phyloP scores from a whole-genome alignment of 2,329 filamentous ascomycete genomes.

The Dryadomyces quercus-mongolicae region DNA sequence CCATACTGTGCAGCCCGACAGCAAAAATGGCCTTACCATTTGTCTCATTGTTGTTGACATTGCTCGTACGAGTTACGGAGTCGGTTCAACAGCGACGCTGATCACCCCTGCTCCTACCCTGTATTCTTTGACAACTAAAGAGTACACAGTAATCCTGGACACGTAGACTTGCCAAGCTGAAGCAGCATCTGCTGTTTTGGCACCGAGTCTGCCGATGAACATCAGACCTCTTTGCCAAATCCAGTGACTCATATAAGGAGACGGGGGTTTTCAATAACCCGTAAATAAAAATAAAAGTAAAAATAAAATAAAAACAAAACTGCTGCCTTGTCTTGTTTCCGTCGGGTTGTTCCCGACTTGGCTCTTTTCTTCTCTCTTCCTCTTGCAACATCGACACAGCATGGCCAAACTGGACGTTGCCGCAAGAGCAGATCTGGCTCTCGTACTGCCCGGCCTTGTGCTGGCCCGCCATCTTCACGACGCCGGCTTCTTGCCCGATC shows the following conservation, averaged over 20 bases:
- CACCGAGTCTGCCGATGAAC: background rate
- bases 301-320: too few relatives aligned
- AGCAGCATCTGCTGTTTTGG: background rate
- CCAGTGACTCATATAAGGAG: background rate
- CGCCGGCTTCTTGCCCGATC: background rate
- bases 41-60: too few relatives aligned
- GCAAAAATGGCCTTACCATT: too few relatives aligned
- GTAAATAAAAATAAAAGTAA: too few relatives aligned
- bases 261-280: background rate
- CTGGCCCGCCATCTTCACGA: background rate
- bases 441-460: conserved; percentile 1
- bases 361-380: background rate
- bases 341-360: too few relatives aligned
- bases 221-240: background rate
- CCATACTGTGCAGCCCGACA: too few relatives aligned
- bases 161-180: background rate
- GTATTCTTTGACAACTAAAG: too few relatives aligned
- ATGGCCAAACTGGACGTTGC: background rate
- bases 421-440: background rate
- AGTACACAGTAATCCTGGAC: too few relatives aligned
- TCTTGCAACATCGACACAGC: background rate
- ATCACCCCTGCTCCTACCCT: too few relatives aligned
- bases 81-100: too few relatives aligned
- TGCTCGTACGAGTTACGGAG: too few relatives aligned
- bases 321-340: too few relatives aligned